Base-by-base conservation (phyloP, 805 yeast genomes). In the Kodamaea neixiangensis region DNA sequence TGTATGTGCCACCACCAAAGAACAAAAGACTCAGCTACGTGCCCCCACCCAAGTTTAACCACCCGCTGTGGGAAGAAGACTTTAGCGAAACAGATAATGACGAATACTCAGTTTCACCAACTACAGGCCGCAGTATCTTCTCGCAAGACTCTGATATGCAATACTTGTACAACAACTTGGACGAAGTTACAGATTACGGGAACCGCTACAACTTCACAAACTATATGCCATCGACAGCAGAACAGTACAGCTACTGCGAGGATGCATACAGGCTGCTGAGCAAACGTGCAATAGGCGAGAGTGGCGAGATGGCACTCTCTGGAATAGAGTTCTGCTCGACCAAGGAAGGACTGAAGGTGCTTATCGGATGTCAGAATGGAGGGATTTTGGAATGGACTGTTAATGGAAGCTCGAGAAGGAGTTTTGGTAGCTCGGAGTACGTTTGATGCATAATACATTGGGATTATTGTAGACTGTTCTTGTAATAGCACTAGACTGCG, bases 321-420 rank as follows among this genome's bases (percentile, higher is more conserved):
- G 79, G 79, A 5, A 52, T 75, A 18, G 78, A 72, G 51, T 51
- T 57, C 19, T 50, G 54, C 29, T 38, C 38, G 9, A 44, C 52
- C 3, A 55, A 50, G 60, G 57, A 31, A 49, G 45, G 44, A 13
- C 49, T 56, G 31, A 67, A 67, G 52, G 60, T 75, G 43, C 58
- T 65, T 20, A 67, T 75, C 47, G 78, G 78, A 3, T 66, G 76
- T 52, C 73, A 72, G 47, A 85, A 82, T 52, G 81, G 79, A 41
- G 96, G 96, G 0, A 70, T 89, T 17, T 73, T 84, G 43, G 74
- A 77, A 56, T 88, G 93, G 91, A 81, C 79, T 40, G 77, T 88
- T 44, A 87, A 86, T 58, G 76, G 81, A 13, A 78, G 83, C 78
- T 79, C 81, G 25, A 72, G 89, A 59, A 70, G 86, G 51, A 79